Evolutionary conservation across 306 rosid genomes (phyloP).

Genomic region (Quercus glauca): DNA sequence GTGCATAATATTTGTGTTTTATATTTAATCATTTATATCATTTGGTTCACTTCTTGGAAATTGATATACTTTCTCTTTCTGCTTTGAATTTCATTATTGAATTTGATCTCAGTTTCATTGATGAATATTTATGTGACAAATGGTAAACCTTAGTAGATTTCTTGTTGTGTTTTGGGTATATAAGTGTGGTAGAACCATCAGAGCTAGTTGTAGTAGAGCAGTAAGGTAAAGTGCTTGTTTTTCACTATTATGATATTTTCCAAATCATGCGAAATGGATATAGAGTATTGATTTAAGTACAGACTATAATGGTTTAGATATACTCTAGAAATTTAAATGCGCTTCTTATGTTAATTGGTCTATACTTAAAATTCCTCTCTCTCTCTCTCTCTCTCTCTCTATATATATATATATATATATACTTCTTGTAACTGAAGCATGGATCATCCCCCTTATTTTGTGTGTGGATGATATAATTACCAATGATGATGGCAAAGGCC

Average conservation of each 20-base stretch:
- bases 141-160: neutral
- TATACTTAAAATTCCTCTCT: neutral
- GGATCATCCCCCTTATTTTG: neutral
- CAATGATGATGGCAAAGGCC: neutral
- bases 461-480: neutral
- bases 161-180: neutral
- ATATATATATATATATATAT: neutral
- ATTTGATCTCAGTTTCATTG: neutral
- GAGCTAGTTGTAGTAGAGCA: neutral
- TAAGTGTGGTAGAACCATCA: neutral
- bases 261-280: neutral
- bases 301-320: neutral
- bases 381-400: too few species aligned
- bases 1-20: slow-evolving; percentile 32
- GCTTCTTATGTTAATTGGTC: neutral
- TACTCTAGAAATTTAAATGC: neutral
- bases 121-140: neutral
- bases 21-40: neutral
- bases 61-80: neutral
- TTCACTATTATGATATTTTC: neutral
- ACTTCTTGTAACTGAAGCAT: neutral
- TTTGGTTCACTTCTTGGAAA: neutral
- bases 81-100: neutral
- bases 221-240: neutral
- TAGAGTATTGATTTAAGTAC: neutral